phyloP scores from a whole-genome alignment of 257 asterid genomes.

The Leonotis leonurus region DNA sequence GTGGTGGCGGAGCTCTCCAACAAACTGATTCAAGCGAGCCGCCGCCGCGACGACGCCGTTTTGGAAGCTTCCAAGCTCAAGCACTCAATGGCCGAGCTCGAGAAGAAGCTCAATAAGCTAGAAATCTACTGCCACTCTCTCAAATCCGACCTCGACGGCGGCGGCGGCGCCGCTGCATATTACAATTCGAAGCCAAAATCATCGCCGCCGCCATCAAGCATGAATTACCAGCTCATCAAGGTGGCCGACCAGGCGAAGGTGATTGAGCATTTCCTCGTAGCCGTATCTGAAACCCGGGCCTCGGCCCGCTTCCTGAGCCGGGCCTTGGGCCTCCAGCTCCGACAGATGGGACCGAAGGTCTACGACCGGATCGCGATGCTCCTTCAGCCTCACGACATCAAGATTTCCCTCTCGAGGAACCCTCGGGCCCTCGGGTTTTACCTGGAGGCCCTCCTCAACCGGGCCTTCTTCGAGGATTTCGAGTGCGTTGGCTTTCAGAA shows the following conservation, averaged over 20 bases:
- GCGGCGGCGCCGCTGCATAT: neutral
- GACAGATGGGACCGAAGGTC: conserved; percentile 58
- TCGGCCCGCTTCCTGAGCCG: conserved; percentile 52
- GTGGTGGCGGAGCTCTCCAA: conserved; percentile 79
- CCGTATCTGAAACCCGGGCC: conserved; percentile 67
- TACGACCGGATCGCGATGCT: conserved; percentile 54
- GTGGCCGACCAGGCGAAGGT: conserved; percentile 51
- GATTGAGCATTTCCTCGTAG: conserved; percentile 60
- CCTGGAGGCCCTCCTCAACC: conserved; percentile 71
- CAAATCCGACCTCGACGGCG: conserved; percentile 69
- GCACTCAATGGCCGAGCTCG: conserved; percentile 79
- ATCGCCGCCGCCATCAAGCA: conserved; percentile 24
- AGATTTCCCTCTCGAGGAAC: conserved; percentile 58
- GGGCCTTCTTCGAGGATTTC: conserved; percentile 68
- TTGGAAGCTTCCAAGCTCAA: conserved; percentile 79
- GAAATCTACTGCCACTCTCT: conserved; percentile 77
- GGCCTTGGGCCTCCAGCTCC: conserved; percentile 48
- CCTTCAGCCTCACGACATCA: conserved; percentile 72
- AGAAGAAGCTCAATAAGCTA: conserved; percentile 77
- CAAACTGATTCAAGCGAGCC: conserved; percentile 65
- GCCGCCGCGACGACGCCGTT: conserved; percentile 75
- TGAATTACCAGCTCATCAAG: conserved; percentile 32
- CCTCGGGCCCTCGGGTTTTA: conserved; percentile 54
- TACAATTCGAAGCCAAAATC: conserved; percentile 19
- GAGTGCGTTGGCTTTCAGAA: conserved; percentile 60